Evolutionary conservation across 2,329 filamentous ascomycete genomes (phyloP), one percentile per base, ranked within the genome.

Genomic region (Pleomassaria siparia): DNA sequence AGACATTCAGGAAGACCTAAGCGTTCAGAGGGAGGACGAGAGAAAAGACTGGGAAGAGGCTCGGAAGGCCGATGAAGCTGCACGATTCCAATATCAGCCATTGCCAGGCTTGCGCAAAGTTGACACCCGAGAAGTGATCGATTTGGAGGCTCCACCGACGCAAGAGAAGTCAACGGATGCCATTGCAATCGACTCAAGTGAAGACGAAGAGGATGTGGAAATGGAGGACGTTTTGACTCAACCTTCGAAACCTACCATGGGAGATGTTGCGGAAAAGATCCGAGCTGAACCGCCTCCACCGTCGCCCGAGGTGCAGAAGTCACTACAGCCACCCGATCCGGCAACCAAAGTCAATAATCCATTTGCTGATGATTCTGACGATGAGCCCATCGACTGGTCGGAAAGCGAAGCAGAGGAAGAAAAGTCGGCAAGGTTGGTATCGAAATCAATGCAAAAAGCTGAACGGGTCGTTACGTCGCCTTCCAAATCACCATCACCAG

Each of bases 21-120:
- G 59, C 22, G 65, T 67, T 26, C 72, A 76, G 44, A 68, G 69
- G 44, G 68, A 76, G 43, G 62, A 66, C 21, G 75, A 77, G 50
- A 66, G 62, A 33, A 64, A 71, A 45, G 70, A 74, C 25, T 78
- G 86, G 50, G 79, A 85, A 41, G 78, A 70, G 84, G 50, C 81
- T 8, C 60, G 80, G 57, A 79, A 82, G 47, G 70, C 79, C 72
- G 54, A 80, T 73, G 59, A 76, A 68, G 40, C n/a, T n/a, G n/a
- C 81, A 16, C 79, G 82, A 47, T 82, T 87, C 47, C 83, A 86
- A 46, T 85, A 85, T 16, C 80, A 86, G 47, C 82, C 87, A 56
- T 72, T 79, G 21, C 76, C 81, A 41, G 75, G 77, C 47, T 79
- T 83, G 0, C 71, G 78, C 36, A 82, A 84, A 56, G 80, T 84